A percentile compares a stretch with the other conserved stretches of the same genome.
These are phyloP conservation scores for Glycine soja DNA, from an alignment of 306 rosid species.

Conservation along the genomic window DNA sequence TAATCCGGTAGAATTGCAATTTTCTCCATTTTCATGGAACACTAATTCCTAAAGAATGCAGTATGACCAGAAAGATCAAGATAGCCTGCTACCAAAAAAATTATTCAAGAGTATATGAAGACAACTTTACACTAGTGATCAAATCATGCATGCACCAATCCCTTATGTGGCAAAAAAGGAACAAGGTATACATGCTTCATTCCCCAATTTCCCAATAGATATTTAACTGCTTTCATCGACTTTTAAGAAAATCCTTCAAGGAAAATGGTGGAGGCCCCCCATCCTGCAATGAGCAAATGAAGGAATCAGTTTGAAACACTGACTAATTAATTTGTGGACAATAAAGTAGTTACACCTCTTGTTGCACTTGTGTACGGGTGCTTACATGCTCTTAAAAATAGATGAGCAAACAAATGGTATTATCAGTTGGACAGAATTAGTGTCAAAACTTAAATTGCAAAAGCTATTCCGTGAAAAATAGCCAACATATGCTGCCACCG, in stretches of 20 bases:
- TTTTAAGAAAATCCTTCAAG: conserved; percentile 69
- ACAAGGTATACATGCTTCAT: conserved; percentile 42
- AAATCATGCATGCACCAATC: conserved; percentile 44
- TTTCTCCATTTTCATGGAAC: conserved; percentile 26
- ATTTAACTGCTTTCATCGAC: conserved; percentile 51
- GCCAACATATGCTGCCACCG: conserved; percentile 1
- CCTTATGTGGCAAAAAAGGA: conserved; percentile 33
- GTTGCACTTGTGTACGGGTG: background rate
- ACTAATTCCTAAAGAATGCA: conserved; percentile 50
- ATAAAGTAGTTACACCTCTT: background rate
- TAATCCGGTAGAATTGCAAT: conserved; percentile 43
- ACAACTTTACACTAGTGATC: conserved; percentile 12
- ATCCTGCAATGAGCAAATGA: conserved; percentile 65
- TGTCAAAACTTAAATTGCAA: too few species aligned
- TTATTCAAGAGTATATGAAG: background rate
- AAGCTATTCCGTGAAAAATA: too few species aligned
- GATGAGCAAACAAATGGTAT: conserved; percentile 19
- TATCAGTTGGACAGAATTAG: background rate
- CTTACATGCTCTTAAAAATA: conserved; percentile 31
- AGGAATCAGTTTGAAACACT: conserved; percentile 35
- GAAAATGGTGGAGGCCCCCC: conserved; percentile 65
- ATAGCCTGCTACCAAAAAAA: conserved; percentile 33
- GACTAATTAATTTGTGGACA: background rate
- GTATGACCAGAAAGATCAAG: conserved; percentile 37
- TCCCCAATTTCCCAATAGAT: conserved; percentile 21